Conservation (phyloP, 495 filamentous ascomycete species). For the Cladorrhinum samala region DNA sequence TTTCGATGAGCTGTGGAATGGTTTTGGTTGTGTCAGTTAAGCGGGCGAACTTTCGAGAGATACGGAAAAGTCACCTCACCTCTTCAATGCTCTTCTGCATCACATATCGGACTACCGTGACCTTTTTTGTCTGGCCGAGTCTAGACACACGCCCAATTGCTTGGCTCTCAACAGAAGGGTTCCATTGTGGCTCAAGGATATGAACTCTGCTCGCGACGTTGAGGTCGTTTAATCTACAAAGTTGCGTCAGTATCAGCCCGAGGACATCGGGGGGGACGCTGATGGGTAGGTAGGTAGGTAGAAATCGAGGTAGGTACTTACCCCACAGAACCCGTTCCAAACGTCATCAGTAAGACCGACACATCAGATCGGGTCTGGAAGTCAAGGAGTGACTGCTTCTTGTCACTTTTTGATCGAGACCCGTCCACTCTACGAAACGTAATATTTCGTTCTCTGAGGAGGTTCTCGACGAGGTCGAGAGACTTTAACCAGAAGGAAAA, state of each 20-base stretch:
- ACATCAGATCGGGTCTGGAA: slow-evolving; percentile 22
- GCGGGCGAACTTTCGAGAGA: neutral
- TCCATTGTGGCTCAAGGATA: slow-evolving; percentile 1
- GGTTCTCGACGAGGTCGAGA: slow-evolving; percentile 29
- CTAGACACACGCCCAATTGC: neutral
- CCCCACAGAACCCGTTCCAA: slow-evolving; percentile 39
- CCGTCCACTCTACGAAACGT: slow-evolving; percentile 31
- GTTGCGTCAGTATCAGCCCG: too few relatives aligned
- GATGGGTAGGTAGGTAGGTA: too few relatives aligned
- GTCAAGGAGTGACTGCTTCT: slow-evolving; percentile 23
- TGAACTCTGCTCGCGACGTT: slow-evolving; percentile 23
- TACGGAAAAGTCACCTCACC: neutral
- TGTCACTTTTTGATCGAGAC: slow-evolving; percentile 9
- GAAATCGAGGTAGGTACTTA: slow-evolving; percentile 12
- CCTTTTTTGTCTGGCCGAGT: neutral
- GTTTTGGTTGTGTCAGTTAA: neutral
- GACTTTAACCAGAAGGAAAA: slow-evolving; percentile 45
- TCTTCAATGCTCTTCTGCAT: slow-evolving; percentile 2
- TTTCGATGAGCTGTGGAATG: neutral
- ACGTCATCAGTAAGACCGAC: slow-evolving; percentile 38
- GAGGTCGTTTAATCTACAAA: slow-evolving; percentile 42
- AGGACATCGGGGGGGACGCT: too few relatives aligned
- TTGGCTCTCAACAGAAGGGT: neutral
- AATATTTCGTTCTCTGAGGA: slow-evolving; percentile 15
- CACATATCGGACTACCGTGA: neutral